These are phyloP conservation scores for Eucalyptus tenuipes DNA, from an alignment of 345 rosid genomes.

Conservation along the genomic window DNA sequence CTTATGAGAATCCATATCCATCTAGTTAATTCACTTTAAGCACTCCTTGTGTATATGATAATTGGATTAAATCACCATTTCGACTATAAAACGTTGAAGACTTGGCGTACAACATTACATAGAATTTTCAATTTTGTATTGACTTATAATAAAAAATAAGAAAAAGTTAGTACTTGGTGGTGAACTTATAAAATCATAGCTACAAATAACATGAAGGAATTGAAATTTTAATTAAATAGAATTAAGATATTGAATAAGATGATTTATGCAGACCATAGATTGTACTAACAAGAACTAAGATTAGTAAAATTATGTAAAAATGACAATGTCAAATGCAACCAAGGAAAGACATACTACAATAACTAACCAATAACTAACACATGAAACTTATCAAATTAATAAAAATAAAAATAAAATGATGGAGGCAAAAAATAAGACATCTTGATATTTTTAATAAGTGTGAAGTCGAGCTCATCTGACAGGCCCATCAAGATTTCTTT, in stretches of 20 bases:
- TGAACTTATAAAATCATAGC: neutral
- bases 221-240: no score
- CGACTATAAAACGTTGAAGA: neutral
- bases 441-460: neutral
- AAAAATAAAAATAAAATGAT: neutral
- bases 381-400: neutral
- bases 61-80: neutral
- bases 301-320: neutral
- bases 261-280: neutral
- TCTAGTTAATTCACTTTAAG: neutral
- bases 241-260: neutral
- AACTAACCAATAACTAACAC: neutral
- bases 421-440: neutral
- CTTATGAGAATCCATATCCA: neutral
- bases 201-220: neutral
- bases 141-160: neutral
- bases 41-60: neutral
- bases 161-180: neutral
- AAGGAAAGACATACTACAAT: no score
- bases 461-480: neutral
- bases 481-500: neutral
- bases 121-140: neutral
- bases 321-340: neutral
- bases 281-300: neutral
- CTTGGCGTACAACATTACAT: neutral